Base-by-base conservation (phyloP, 129 eudicot species). In the Saussurea involucrata region DNA sequence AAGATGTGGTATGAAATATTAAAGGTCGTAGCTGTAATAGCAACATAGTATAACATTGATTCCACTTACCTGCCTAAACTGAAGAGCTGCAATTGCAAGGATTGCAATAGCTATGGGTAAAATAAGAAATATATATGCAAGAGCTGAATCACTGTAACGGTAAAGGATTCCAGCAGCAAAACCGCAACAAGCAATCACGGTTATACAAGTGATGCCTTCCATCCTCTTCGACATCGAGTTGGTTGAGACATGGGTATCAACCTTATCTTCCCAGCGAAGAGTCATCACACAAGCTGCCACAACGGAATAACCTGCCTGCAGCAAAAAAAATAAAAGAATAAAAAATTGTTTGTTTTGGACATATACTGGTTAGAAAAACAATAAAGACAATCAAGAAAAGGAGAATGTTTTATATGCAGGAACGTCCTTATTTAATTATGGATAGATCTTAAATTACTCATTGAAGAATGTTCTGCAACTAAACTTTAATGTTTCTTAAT, bases 261-360 rank as follows among this genome's bases (percentile, higher is more conserved):
- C 25, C 77, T 83, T 88, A 72, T 95, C 88, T 49, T 85, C 82
- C 92, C 88, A 95, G 3, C 99, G 95, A 31, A 95, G 95, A 69
- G 81, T 76, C 78, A 95, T 80, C 74, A 95, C 92, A 83, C 99
- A 90, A 61, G 99, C 99, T 76, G 99, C 88, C 75, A 95, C 99
- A 76, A 95, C 97, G 4, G 99, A 95, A 77, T 95, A 95, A 68
- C 99, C 99, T 34, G 99, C 90, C 99, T 95, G 85, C 78, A 87
- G 72, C 68, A 80, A 74, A 80, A 49, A 46, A 66, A 75, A 4
- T 8, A 3, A n/a, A n/a, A n/a, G n/a, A n/a, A n/a, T n/a, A 80
- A 49, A 46, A 66, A 75, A 4, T 8, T 3, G 22, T 22, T 9
- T 24, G 12, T 24, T 29, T 71, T 31, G 53, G 33, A 22, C 12